Percentiles rank a stretch among this genome's conserved stretches.
phyloP scores from a whole-genome alignment of 2,329 filamentous ascomycete genomes.

The Colletotrichum magnum region DNA sequence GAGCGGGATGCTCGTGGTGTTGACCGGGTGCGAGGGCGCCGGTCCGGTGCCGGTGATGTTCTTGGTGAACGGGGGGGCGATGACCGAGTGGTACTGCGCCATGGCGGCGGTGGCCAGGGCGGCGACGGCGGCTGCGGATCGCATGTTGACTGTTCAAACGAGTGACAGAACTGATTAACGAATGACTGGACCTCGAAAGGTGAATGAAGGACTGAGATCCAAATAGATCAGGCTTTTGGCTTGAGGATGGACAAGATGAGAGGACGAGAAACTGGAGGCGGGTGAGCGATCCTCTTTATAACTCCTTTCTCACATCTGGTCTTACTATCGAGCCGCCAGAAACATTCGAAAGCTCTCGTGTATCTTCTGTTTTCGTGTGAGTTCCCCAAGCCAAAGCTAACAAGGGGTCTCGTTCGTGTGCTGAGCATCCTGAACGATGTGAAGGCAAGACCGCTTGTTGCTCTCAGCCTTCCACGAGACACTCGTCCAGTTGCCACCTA shows the following conservation, averaged over 20 bases:
- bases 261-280: too few relatives aligned
- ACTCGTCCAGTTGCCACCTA: too few relatives aligned
- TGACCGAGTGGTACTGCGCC: not conserved
- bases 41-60: not conserved
- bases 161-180: slow-evolving; percentile 6
- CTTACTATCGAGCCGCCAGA: too few relatives aligned
- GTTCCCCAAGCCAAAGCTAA: too few relatives aligned
- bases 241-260: not conserved
- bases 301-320: too few relatives aligned
- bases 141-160: slow-evolving; percentile 10
- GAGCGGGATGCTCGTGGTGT: slow-evolving; percentile 1
- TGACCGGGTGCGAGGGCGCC: not conserved
- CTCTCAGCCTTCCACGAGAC: too few relatives aligned
- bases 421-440: too few relatives aligned
- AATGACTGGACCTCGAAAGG: slow-evolving; percentile 19
- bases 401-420: too few relatives aligned
- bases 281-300: too few relatives aligned
- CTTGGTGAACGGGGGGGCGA: not conserved
- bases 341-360: too few relatives aligned
- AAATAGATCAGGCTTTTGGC: not conserved
- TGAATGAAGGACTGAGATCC: slow-evolving; percentile 5
- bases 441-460: too few relatives aligned
- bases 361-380: too few relatives aligned
- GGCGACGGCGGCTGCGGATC: not conserved
- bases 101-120: not conserved